These are phyloP conservation scores for Pharnaceum exiguum DNA, from an alignment of 148 eudicot species.

Conservation along the genomic window DNA sequence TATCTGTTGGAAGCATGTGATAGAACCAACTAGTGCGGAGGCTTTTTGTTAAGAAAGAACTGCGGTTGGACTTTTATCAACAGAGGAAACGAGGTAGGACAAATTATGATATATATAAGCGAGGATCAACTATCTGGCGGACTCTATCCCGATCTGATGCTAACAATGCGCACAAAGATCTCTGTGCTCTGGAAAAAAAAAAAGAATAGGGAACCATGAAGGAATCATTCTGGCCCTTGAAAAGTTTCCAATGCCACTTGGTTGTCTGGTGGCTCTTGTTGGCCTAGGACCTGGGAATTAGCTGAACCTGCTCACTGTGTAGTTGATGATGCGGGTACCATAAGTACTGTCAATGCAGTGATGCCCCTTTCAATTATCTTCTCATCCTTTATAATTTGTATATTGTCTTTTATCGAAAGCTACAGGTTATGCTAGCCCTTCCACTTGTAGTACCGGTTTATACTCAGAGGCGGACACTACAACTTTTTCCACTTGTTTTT, in stretches of 20 bases:
- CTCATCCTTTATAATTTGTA: neutral
- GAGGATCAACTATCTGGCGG: neutral
- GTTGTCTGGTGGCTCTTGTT: neutral
- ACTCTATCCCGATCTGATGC: conserved; percentile 1
- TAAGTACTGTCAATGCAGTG: neutral
- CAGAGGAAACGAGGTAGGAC: neutral
- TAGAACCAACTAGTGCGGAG: neutral
- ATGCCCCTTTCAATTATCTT: neutral
- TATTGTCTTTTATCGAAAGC: neutral
- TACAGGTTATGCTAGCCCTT: neutral
- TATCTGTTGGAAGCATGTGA: neutral
- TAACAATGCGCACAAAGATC: neutral
- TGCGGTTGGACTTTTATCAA: neutral
- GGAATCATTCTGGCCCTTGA: neutral
- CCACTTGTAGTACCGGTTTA: neutral
- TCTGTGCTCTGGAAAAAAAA: neutral
- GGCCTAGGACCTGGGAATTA: neutral
- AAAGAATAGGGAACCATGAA: neutral
- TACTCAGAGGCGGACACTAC: neutral
- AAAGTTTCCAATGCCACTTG: neutral
- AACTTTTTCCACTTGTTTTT: neutral
- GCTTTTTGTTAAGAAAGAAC: neutral
- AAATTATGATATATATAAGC: neutral
- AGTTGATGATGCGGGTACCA: neutral
- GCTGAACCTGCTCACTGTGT: neutral